Evolutionary conservation across 768 basidiomycete species (phyloP), one percentile per base, ranked within the genome.

Genomic region (Suillus brevipes): DNA sequence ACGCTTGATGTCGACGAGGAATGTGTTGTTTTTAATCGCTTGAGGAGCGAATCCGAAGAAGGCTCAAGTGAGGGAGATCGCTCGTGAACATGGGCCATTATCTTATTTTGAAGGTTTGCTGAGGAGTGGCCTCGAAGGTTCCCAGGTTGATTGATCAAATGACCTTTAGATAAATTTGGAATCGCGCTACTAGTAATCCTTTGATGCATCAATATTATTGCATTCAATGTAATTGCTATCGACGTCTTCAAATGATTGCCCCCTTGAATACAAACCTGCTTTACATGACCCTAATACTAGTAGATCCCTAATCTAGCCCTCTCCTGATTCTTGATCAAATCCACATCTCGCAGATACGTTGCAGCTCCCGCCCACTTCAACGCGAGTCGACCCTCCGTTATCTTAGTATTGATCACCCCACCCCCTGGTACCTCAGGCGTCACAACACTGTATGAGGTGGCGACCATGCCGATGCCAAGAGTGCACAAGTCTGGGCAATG

Each of bases 11-110:
- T 36, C 36, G 66, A 60, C 8, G 75, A 65, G n/a, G 71, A 52
- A 59, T 82, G 81, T 65, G 63, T 75, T 61, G 71, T 78, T 73
- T 83, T 83, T 38, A 74, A 69, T 50, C 76, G 70, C 69, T 83
- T 83, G 45, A 70, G 70, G 8, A 72, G 64, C 4, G 70, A 60
- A 0, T 76, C 62, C 47, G 75, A 66, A 14, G 53, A 64, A 18
- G 66, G 38, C 20, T 74, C 67, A 34, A 81, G 83, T 10, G 84
- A 82, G 7, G 78, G 74, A 12, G 83, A 82, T 65, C 85, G 81
- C 59, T 77, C 75, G 71, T 80, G 84, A 37, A 82, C 81, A 70
- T 80, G 81, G 12, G 81, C 77, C 84, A 85, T 84, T 55, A 36
- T 55, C 20, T 25, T 61, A 45, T 63, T 49, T 31, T 69, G 68